phyloP scores from a whole-genome alignment of 2,329 filamentous ascomycete species.

The Penicillium concentricum region DNA sequence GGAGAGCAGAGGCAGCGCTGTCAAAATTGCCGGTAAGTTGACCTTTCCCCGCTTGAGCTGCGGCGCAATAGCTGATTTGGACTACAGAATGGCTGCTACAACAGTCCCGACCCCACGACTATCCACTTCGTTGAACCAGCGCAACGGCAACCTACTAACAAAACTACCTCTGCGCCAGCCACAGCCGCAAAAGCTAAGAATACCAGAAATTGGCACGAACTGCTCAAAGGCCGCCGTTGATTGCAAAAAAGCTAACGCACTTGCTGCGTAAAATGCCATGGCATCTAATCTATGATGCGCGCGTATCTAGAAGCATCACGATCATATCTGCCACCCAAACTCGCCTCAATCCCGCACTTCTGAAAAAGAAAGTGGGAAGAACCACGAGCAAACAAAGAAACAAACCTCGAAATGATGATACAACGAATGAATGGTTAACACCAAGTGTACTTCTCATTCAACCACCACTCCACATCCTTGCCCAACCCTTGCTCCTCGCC shows the following conservation, averaged over 20 bases:
- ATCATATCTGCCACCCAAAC: slow-evolving; percentile 16
- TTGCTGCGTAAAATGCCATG: slow-evolving; percentile 6
- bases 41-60: neutral
- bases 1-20: slow-evolving; percentile 37
- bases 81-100: slow-evolving; percentile 33
- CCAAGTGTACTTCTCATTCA: slow-evolving; percentile 52
- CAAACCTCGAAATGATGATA: slow-evolving; percentile 5
- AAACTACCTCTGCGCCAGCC: slow-evolving; percentile 25
- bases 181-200: slow-evolving; percentile 31
- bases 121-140: slow-evolving; percentile 36
- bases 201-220: slow-evolving; percentile 45
- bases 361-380: neutral
- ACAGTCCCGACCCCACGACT: slow-evolving; percentile 35
- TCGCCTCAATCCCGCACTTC: slow-evolving; percentile 8
- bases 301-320: slow-evolving; percentile 19
- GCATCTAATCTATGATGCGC: slow-evolving; percentile 17
- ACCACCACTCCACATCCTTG: slow-evolving; percentile 46
- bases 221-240: slow-evolving; percentile 39
- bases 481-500: slow-evolving; percentile 39
- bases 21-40: slow-evolving; percentile 33
- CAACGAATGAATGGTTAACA: slow-evolving; percentile 33
- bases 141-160: slow-evolving; percentile 31
- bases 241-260: slow-evolving; percentile 1
- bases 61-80: neutral
- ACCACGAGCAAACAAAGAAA: slow-evolving; percentile 8